Percentiles rank a stretch among this genome's conserved stretches.
These are phyloP conservation scores for Hyaloperonospora arabidopsidis DNA, from an alignment of 352 stramenopile species.

Conservation along the genomic window DNA sequence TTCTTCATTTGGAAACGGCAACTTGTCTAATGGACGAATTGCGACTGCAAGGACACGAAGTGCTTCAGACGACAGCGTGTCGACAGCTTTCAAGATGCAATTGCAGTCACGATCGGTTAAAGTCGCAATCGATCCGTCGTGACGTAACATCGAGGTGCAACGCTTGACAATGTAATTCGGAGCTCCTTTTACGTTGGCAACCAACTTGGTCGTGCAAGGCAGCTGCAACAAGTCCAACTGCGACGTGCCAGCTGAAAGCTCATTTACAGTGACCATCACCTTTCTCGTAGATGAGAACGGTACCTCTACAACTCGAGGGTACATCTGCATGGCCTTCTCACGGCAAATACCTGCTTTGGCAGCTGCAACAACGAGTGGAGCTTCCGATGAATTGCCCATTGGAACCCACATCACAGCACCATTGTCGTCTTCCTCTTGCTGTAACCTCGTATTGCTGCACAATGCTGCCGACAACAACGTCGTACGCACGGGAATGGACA, in stretches of 20 bases:
- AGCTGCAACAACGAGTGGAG: constrained; percentile 52
- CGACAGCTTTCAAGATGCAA: constrained; percentile 43
- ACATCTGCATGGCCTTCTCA: constrained; percentile 35
- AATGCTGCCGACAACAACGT: constrained; percentile 50
- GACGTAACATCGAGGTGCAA: constrained; percentile 40
- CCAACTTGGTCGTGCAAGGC: constrained; percentile 29
- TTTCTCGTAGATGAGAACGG: constrained; percentile 92
- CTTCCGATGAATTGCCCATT: constrained; percentile 68
- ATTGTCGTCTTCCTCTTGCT: constrained; percentile 40
- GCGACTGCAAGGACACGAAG: constrained; percentile 87
- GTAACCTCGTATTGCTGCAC: constrained; percentile 65
- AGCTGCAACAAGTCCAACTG: constrained; percentile 39
- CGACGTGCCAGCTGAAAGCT: constrained; percentile 25
- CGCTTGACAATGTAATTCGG: constrained; percentile 61
- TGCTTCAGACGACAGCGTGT: constrained; percentile 53
- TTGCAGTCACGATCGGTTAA: constrained; percentile 34
- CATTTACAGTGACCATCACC: constrained; percentile 85
- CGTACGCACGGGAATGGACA: constrained; percentile 33
- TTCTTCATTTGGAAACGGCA: constrained; percentile 41
- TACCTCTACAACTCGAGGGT: constrained; percentile 77
- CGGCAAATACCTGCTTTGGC: constrained; percentile 55
- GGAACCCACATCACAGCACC: constrained; percentile 36
- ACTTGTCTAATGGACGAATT: constrained; percentile 45
- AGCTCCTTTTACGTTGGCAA: constrained; percentile 61
- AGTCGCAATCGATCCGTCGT: constrained; percentile 33